Conservation (phyloP, 495 filamentous ascomycete species). For the Oleoguttula mirabilis region DNA sequence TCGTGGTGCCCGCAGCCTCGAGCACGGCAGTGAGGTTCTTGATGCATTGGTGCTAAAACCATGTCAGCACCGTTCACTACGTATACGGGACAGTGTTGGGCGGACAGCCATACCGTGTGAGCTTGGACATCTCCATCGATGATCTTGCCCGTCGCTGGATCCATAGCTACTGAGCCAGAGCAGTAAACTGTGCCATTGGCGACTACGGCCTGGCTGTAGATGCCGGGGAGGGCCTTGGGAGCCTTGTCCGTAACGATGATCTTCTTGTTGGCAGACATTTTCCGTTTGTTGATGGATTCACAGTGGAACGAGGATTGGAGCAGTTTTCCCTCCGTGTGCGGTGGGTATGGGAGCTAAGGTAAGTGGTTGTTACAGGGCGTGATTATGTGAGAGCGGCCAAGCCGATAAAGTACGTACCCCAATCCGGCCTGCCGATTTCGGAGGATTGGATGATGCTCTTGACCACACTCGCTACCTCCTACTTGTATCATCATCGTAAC, state of each 20-base stretch:
- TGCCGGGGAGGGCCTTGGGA: slow-evolving; percentile 1
- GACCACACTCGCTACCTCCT: too few relatives aligned
- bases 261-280: slow-evolving; percentile 1
- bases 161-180: slow-evolving; percentile 26
- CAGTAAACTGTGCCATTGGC: slow-evolving; percentile 27
- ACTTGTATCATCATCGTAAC: too few relatives aligned
- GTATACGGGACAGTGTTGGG: background rate
- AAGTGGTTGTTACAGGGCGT: too few relatives aligned
- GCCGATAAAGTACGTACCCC: too few relatives aligned
- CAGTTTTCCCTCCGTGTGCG: too few relatives aligned
- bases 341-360: too few relatives aligned
- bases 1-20: slow-evolving; percentile 46
- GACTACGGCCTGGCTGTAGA: slow-evolving; percentile 20
- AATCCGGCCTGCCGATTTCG: too few relatives aligned
- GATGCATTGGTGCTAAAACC: slow-evolving; percentile 27
- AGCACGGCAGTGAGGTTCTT: slow-evolving; percentile 56
- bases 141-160: slow-evolving; percentile 20
- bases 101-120: slow-evolving; percentile 28
- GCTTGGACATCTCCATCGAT: slow-evolving; percentile 17
- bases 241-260: background rate
- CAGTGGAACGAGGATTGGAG: too few relatives aligned
- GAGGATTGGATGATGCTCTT: too few relatives aligned
- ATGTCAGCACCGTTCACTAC: too few relatives aligned
- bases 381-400: too few relatives aligned
- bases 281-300: too few relatives aligned